Base-by-base conservation (phyloP, 2,329 filamentous ascomycete species). In the Apiospora pterosperma region DNA sequence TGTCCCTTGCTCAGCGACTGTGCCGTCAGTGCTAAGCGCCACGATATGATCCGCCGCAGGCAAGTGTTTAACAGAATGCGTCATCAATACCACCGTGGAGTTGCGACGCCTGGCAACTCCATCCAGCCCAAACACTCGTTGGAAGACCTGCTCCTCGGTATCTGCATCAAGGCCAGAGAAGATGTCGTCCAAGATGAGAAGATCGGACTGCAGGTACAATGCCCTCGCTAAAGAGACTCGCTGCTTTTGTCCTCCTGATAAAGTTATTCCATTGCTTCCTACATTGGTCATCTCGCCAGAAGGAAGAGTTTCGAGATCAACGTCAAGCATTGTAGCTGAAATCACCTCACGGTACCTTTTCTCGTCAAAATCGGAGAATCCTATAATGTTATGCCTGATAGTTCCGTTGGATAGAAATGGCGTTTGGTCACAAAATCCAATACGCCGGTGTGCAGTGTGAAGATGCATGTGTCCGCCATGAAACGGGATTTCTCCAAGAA, bases 331-430 rank as follows among this genome's bases (percentile, higher is more conserved):
- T 44, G 74, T 76, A 0, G 75, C 72, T 1, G 61, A 36, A 2
- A 73, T 64, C 7, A 76, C 74, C 4, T 68, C 67, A 1, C 67
- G 62, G 63, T 77, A 76, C 66, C 70, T 76, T 11, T 63, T 64
- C 7, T 68, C 67, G 58, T 78, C 73, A 41, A 68, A 68, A 14
- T 62, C 58, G 0, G 69, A 69, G 14, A 64, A 62, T 0, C 77
- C 80, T 0, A 78, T 65, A 5, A 84, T 79, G 39, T 78, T 79
- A 0, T 79, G 67, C 8, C 72, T 72, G n/a, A 83, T 69, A 0
- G 76, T 77, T 1, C 67, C 72, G 64, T 83, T 82, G 4, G 74
- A 73, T 1, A 82, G 73, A 80, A 81, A 84, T 0, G 81, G 76
- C 0, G 70, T 73, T 62, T 84, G 82, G 55, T 77, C 76, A 63